phyloP scores from a whole-genome alignment of 106 monocot species.

The Chionographis japonica region DNA sequence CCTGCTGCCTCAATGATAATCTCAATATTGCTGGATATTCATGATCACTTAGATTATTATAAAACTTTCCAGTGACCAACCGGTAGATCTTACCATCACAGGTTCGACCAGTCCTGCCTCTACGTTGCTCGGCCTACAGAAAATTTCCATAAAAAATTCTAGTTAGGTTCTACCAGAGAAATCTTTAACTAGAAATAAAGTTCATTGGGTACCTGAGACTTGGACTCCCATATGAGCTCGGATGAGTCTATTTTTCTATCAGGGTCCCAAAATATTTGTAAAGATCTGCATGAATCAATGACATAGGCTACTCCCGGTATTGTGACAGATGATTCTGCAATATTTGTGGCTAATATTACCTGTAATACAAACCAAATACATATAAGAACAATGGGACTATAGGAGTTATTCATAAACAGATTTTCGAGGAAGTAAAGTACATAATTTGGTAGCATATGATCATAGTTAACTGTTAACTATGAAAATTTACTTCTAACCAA shows the following conservation, averaged over 20 bases:
- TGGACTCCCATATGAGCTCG: slow-evolving; percentile 81
- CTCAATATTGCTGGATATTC: slow-evolving; percentile 76
- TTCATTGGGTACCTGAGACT: slow-evolving; percentile 68
- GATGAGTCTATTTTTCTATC: slow-evolving; percentile 54
- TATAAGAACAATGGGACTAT: background rate
- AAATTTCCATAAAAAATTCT: background rate
- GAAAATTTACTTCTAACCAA: no score
- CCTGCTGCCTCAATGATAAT: slow-evolving; percentile 70
- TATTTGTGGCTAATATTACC: slow-evolving; percentile 91
- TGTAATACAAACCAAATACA: slow-evolving; percentile 17
- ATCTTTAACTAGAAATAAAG: background rate
- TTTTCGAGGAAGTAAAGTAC: background rate
- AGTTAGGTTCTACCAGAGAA: background rate
- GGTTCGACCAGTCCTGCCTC: slow-evolving; percentile 82
- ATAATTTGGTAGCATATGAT: background rate
- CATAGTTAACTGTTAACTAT: no score
- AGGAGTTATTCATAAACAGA: background rate
- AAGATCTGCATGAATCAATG: slow-evolving; percentile 81
- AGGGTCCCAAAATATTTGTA: slow-evolving; percentile 72
- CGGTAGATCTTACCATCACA: slow-evolving; percentile 83
- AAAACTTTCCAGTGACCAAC: slow-evolving; percentile 54
- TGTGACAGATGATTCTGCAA: slow-evolving; percentile 91
- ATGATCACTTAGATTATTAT: slow-evolving; percentile 53
- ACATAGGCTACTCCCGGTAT: slow-evolving; percentile 84
- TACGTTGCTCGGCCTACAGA: slow-evolving; percentile 75